A percentile compares a stretch with the other conserved stretches of the same genome.
These are phyloP conservation scores for Melampsora larici-populina DNA, from an alignment of 1,284 basidiomycete genomes.

Conservation along the genomic window DNA sequence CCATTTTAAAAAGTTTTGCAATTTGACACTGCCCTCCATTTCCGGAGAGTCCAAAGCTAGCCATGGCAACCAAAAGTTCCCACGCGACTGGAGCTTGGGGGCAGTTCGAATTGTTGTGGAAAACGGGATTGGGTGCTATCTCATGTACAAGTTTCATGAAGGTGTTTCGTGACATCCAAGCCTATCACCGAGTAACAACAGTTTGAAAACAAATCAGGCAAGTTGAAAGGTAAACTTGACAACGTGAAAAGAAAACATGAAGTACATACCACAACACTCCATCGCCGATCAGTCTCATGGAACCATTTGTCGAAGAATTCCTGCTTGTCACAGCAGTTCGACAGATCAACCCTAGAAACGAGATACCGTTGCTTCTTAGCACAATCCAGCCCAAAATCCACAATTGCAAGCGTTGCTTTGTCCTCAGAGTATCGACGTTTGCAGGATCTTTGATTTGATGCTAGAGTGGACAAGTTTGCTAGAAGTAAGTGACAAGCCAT, in stretches of 20 bases:
- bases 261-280: neutral
- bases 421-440: neutral
- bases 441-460: no score
- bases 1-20: neutral
- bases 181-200: neutral
- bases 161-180: neutral
- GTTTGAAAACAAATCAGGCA: neutral
- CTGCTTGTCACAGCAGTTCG: neutral
- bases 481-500: neutral
- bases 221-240: neutral
- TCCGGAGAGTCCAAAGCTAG: neutral
- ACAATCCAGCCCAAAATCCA: neutral
- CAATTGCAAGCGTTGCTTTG: neutral
- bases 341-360: neutral
- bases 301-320: neutral
- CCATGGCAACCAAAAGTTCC: neutral
- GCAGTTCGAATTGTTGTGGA: neutral
- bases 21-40: neutral
- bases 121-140: neutral
- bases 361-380: neutral
- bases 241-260: neutral
- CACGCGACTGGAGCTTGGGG: neutral
- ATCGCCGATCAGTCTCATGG: neutral
- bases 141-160: neutral
- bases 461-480: no score